These are phyloP conservation scores for Strigomonas culicis DNA, from an alignment of 208 protist genomes.

Conservation along the genomic window DNA sequence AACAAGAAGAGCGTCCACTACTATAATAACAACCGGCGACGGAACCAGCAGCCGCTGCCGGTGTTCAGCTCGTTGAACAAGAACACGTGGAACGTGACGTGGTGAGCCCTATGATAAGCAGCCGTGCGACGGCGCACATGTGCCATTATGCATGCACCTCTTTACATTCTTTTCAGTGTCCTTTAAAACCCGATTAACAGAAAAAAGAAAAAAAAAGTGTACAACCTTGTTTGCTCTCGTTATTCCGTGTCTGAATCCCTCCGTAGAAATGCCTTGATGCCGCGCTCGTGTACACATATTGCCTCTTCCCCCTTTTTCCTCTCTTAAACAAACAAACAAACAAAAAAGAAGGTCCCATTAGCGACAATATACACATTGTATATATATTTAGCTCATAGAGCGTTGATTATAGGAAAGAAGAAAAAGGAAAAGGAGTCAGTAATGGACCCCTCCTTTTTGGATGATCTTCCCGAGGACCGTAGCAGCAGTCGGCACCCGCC, in stretches of 20 bases:
- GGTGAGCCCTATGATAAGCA: constrained; percentile 21
- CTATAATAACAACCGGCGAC: no score
- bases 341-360: constrained; percentile 3
- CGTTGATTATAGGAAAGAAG: background rate
- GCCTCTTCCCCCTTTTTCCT: background rate
- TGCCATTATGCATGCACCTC: background rate
- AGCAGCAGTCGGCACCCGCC: background rate
- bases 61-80: constrained; percentile 65
- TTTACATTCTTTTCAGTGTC: constrained; percentile 5
- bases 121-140: background rate
- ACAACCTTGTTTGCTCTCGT: background rate
- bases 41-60: constrained; percentile 21
- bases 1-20: no score
- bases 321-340: background rate
- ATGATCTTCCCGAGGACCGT: background rate
- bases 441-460: background rate
- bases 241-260: background rate
- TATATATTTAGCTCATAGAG: background rate
- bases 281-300: background rate
- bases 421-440: no score
- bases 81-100: constrained; percentile 86
- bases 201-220: background rate
- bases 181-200: background rate
- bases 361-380: background rate
- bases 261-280: background rate